These are phyloP conservation scores for Penicillium sp. DNA, from an alignment of 2,329 filamentous ascomycete genomes.

Conservation along the genomic window DNA sequence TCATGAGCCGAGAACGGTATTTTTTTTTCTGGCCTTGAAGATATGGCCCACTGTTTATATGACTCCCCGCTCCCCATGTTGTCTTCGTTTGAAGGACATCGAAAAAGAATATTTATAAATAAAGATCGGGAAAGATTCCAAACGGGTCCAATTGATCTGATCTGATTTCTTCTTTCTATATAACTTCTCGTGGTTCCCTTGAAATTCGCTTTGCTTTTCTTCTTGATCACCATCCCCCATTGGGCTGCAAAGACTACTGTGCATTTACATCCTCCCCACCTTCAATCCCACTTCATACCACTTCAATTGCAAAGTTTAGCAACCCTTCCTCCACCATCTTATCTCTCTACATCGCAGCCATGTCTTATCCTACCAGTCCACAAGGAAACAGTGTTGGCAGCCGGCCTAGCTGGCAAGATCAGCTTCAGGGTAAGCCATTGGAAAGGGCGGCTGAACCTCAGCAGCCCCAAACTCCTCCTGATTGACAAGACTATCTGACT, in stretches of 20 bases:
- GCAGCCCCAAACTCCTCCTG: neutral
- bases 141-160: constrained; percentile 15
- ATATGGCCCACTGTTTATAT: constrained; percentile 40
- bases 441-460: neutral
- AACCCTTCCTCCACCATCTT: neutral
- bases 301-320: constrained; percentile 3
- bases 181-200: constrained; percentile 7
- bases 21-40: constrained; percentile 19
- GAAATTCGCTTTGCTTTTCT: constrained; percentile 7
- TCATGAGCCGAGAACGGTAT: constrained; percentile 6
- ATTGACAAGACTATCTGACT: constrained; percentile 10
- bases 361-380: constrained; percentile 27
- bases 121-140: constrained; percentile 13
- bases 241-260: constrained; percentile 2
- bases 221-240: constrained; percentile 10
- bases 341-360: constrained; percentile 7
- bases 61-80: constrained; percentile 39
- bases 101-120: constrained; percentile 5
- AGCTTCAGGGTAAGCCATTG: constrained; percentile 52
- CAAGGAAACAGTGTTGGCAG: constrained; percentile 20
- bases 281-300: constrained; percentile 13
- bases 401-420: constrained; percentile 54
- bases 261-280: constrained; percentile 2
- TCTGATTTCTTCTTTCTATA: constrained; percentile 12
- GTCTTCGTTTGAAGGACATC: constrained; percentile 18